A percentile compares a stretch with the other conserved stretches of the same genome.
These are phyloP conservation scores for Fistulifera pelliculosa DNA, from an alignment of 108 stramenopile genomes.

Conservation along the genomic window DNA sequence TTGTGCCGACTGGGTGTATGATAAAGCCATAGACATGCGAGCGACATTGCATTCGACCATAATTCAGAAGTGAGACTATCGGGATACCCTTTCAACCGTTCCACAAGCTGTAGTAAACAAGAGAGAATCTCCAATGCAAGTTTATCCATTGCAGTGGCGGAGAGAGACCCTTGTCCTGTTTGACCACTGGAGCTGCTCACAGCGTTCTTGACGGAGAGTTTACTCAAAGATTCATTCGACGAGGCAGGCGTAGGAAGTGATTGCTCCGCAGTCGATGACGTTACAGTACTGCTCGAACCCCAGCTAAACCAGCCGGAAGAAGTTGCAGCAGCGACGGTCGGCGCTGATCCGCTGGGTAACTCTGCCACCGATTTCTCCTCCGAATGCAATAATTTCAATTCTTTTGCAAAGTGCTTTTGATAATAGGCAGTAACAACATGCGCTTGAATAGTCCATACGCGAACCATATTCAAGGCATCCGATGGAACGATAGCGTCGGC, in stretches of 20 bases:
- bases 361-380: not conserved
- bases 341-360: conserved; percentile 1
- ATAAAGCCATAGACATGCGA: conserved; percentile 27
- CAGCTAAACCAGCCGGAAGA: conserved; percentile 7
- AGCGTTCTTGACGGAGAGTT: conserved; percentile 5
- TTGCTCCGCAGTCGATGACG: too few species aligned
- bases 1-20: conserved; percentile 19
- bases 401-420: conserved; percentile 13
- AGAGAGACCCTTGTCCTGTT: conserved; percentile 16
- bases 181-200: conserved; percentile 14
- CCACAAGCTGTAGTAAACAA: conserved; percentile 34
- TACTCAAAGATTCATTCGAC: not conserved
- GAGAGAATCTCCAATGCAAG: conserved; percentile 38
- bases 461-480: conserved; percentile 61
- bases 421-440: conserved; percentile 41
- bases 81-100: conserved; percentile 19
- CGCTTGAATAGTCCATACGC: conserved; percentile 74
- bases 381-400: conserved; percentile 1
- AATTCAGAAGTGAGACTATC: conserved; percentile 19
- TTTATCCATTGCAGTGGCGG: conserved; percentile 32
- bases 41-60: conserved; percentile 30
- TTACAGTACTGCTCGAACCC: not conserved
- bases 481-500: conserved; percentile 73
- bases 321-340: not conserved
- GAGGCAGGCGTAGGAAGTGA: not conserved